Percentiles rank a stretch among this genome's conserved stretches.
phyloP scores from a whole-genome alignment of 345 rosid species.

The Brassica cretica region DNA sequence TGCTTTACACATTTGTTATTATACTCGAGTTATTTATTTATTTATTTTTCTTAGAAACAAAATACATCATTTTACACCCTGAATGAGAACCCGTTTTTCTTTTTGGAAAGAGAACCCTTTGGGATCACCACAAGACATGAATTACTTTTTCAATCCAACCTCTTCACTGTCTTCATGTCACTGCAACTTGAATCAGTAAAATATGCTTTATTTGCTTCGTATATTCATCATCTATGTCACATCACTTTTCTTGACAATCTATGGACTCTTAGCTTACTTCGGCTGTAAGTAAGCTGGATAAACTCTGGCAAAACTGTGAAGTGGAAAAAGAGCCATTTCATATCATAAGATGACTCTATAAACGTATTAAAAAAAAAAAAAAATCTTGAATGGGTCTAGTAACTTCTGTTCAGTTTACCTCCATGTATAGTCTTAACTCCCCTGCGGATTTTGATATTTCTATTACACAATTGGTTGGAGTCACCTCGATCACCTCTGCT shows the following conservation, averaged over 20 bases:
- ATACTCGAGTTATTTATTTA: neutral
- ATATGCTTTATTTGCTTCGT: conserved; percentile 5
- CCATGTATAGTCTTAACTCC: conserved; percentile 58
- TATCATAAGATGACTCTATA: conserved; percentile 6
- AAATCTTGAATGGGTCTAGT: neutral
- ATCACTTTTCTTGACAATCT: neutral
- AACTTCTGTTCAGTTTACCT: conserved; percentile 44
- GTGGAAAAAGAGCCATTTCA: conserved; percentile 4
- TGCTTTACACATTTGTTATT: neutral
- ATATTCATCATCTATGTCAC: conserved; percentile 8
- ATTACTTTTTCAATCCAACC: conserved; percentile 2
- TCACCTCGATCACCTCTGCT: conserved; percentile 83
- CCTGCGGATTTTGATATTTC: conserved; percentile 86
- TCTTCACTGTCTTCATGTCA: conserved; percentile 5
- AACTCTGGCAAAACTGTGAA: conserved; percentile 76
- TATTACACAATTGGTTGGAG: conserved; percentile 84
- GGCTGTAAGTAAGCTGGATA: conserved; percentile 60
- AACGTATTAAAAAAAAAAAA: neutral
- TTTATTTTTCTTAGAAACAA: neutral
- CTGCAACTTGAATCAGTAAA: conserved; percentile 13
- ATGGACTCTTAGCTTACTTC: conserved; percentile 38
- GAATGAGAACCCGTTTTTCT: conserved; percentile 16
- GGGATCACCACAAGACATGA: conserved; percentile 21
- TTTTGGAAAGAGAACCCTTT: conserved; percentile 11
- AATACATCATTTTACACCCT: neutral